Evolutionary conservation across 1,284 basidiomycete species (phyloP).

Genomic region (Vanrija sp.): DNA sequence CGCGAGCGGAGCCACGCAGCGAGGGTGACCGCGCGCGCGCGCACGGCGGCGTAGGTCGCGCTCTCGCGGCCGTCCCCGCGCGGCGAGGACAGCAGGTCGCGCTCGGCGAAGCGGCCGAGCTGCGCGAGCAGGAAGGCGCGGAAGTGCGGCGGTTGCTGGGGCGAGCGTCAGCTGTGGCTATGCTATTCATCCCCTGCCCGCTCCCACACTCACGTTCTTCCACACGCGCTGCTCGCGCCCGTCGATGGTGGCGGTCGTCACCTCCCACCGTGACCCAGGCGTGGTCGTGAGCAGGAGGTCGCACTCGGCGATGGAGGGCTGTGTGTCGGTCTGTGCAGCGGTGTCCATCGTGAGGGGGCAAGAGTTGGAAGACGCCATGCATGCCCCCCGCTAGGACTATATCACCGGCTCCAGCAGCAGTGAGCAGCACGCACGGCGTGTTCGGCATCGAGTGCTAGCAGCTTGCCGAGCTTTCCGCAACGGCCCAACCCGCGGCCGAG

Average conservation of each 20-base stretch:
- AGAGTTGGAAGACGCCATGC: too few species aligned
- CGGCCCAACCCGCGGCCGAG: too few species aligned
- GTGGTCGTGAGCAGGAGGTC: slow-evolving; percentile 23
- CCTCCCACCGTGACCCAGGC: slow-evolving; percentile 34
- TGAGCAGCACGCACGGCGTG: too few species aligned
- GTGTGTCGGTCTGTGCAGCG: too few species aligned
- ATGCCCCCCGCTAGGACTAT: too few species aligned
- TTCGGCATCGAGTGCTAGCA: too few species aligned
- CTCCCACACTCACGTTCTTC: slow-evolving; percentile 33
- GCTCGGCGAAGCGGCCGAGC: slow-evolving; percentile 20
- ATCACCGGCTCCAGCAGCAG: too few species aligned
- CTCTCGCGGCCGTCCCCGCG: slow-evolving; percentile 6
- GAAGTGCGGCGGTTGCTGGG: neutral
- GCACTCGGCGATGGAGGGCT: too few species aligned
- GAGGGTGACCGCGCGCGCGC: slow-evolving; percentile 19
- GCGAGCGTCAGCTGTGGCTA: neutral
- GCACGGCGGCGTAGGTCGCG: slow-evolving; percentile 28
- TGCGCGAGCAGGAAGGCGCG: slow-evolving; percentile 7
- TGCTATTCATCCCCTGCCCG: neutral
- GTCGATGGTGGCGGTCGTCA: slow-evolving; percentile 25
- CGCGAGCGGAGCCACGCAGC: slow-evolving; percentile 32
- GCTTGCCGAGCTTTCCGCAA: too few species aligned
- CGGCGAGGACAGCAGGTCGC: slow-evolving; percentile 37
- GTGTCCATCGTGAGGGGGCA: too few species aligned
- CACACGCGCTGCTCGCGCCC: slow-evolving; percentile 28